Evolutionary conservation across 306 rosid species (phyloP), one percentile per base, ranked within the genome.

Genomic region (Crotalaria pallida): DNA sequence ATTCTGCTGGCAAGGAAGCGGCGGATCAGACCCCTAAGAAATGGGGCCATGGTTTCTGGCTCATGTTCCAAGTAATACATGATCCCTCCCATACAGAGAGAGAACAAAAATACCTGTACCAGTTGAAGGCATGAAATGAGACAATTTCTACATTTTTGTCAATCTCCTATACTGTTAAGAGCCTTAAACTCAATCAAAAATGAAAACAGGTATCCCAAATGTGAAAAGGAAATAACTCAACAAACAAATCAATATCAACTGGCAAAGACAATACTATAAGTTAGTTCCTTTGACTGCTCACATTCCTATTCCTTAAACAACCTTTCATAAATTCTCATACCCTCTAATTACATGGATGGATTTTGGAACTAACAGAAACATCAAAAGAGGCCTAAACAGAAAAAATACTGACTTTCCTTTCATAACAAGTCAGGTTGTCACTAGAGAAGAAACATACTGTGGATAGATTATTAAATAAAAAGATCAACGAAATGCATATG

Each of bases 1-100:
- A 93, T 93, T 85, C 97, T 85, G 84, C 98, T 93, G 12, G 97
- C 92, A 55, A 90, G 98, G 82, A 93, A 93, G 64, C 97, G 96
- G 16, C 96, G 96, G 73, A 93, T 87, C 79, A 93, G 81, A 55
- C 96, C 87, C 81, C 97, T 83, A 15, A 93, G 90, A 57, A 93
- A 85, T 31, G 97, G 98, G 26, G 98, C 91, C 98, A 93, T 93
- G 34, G 98, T 93, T 61, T 87, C 96, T 55, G 97, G 97, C 77
- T 93, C 97, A 40, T 93, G 79, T 48, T 93, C 97, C 77, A 93
- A 84, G 87, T 85, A 93, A 75, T 90, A 93, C 97, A 93, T 93
- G 69, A 93, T 90, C 58, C 97, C 97, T 78, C 98, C 98, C 98
- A 93, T 93, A 69, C 94, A 90, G 65, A 85, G 40, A 49, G 86